These are phyloP conservation scores for Ophiocordyceps camponoti-saundersi DNA, from an alignment of 2,329 filamentous ascomycete species.

Conservation along the genomic window DNA sequence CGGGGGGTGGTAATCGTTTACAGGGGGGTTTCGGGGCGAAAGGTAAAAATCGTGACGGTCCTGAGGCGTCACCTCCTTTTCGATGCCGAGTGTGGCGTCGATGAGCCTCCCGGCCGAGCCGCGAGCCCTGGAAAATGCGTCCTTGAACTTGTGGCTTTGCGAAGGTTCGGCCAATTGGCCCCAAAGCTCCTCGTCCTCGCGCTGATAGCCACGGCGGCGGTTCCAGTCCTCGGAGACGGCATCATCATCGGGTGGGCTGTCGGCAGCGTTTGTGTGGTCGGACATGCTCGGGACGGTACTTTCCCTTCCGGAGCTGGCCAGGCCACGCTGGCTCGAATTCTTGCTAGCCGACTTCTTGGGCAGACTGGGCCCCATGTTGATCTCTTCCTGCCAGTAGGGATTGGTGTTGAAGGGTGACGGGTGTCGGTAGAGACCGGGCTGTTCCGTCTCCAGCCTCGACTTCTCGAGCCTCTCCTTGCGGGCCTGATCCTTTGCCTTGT, in stretches of 20 bases:
- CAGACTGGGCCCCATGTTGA: constrained; percentile 60
- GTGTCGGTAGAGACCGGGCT: constrained; percentile 61
- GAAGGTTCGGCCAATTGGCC: constrained; percentile 32
- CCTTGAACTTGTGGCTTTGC: constrained; percentile 35
- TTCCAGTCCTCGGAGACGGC: constrained; percentile 45
- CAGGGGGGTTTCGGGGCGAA: constrained; percentile 46
- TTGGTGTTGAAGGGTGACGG: constrained; percentile 76
- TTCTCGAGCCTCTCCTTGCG: constrained; percentile 50
- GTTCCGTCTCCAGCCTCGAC: constrained; percentile 45
- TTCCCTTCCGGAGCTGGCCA: constrained; percentile 40
- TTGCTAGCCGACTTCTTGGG: constrained; percentile 44
- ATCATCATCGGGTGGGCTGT: constrained; percentile 22
- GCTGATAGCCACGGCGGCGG: constrained; percentile 53
- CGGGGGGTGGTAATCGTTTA: constrained; percentile 76
- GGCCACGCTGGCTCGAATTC: constrained; percentile 40
- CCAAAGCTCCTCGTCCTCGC: constrained; percentile 80
- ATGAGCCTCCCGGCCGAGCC: constrained; percentile 36
- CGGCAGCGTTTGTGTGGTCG: constrained; percentile 19
- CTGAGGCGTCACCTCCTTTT: constrained; percentile 34
- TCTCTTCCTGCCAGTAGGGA: constrained; percentile 77
- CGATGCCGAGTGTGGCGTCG: constrained; percentile 32
- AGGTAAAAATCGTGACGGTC: constrained; percentile 44
- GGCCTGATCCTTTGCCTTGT: constrained; percentile 54
- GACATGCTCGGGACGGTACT: constrained; percentile 27
- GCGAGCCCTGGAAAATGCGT: constrained; percentile 41